A percentile compares a stretch with the other conserved stretches of the same genome.
phyloP scores from a whole-genome alignment of 495 filamentous ascomycete genomes.

The Penicillium tannophilum region DNA sequence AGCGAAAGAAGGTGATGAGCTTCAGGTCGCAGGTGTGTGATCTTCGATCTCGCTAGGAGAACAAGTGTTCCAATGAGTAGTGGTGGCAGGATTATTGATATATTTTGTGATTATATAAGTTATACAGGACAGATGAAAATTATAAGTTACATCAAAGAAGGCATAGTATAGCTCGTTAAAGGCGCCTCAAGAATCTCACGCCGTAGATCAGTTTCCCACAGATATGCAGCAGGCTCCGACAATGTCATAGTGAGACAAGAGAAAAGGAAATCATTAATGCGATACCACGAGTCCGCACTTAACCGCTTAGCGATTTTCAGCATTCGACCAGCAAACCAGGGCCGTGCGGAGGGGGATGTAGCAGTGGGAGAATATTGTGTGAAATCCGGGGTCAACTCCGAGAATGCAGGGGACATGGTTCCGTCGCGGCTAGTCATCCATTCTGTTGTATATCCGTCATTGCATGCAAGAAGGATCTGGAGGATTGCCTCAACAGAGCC shows the following conservation, averaged over 20 bases:
- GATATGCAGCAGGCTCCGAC: constrained; percentile 17
- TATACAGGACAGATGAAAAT: not conserved
- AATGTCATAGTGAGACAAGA: constrained; percentile 38
- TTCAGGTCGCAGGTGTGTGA: no score
- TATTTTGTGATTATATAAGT: not conserved
- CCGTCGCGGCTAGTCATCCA: not conserved
- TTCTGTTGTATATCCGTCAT: constrained; percentile 26
- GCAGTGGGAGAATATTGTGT: constrained; percentile 33
- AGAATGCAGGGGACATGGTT: not conserved
- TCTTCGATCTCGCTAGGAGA: no score
- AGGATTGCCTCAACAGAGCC: constrained; percentile 42
- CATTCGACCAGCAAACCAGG: constrained; percentile 47
- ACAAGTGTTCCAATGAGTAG: no score
- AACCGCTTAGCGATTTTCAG: constrained; percentile 45
- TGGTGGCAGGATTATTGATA: no score
- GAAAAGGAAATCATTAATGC: constrained; percentile 36
- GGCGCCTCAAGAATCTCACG: constrained; percentile 40
- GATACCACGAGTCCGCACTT: constrained; percentile 35
- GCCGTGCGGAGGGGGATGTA: constrained; percentile 32
- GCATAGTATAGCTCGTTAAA: constrained; percentile 40
- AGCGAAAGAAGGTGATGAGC: no score
- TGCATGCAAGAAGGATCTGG: constrained; percentile 43
- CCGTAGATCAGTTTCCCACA: constrained; percentile 38
- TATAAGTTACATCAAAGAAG: constrained; percentile 19
- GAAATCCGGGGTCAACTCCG: constrained; percentile 28